phyloP scores from a whole-genome alignment of 441 rosid genomes.

The Jatropha multifida region DNA sequence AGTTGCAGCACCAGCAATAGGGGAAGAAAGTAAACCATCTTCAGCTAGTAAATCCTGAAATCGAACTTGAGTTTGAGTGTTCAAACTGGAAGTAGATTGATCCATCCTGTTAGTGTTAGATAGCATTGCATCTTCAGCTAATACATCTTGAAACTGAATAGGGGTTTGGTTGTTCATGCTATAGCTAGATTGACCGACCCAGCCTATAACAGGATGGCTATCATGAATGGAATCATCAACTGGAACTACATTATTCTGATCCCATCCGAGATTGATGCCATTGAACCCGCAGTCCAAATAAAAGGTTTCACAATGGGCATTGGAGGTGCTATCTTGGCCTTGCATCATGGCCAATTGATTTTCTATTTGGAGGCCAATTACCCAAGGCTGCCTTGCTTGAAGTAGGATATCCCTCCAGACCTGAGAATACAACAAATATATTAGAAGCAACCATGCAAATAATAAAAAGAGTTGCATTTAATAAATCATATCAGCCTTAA shows the following conservation, averaged over 20 bases:
- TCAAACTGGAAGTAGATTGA: not conserved
- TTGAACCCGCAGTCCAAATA: conserved; percentile 9
- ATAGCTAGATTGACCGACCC: not conserved
- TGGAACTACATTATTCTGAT: conserved; percentile 4
- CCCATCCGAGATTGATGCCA: not conserved
- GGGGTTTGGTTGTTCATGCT: not conserved
- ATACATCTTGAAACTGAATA: not conserved
- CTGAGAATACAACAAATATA: not conserved
- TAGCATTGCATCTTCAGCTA: not conserved
- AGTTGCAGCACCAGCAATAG: not conserved
- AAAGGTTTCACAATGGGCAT: not conserved
- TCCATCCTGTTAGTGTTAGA: not conserved
- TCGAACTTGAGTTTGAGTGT: not conserved
- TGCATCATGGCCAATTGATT: conserved; percentile 7
- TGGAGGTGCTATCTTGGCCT: conserved; percentile 20
- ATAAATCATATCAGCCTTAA: not conserved
- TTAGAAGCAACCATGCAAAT: not conserved
- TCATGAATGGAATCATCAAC: not conserved
- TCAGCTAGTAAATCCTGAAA: conserved; percentile 13
- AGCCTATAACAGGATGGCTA: not conserved
- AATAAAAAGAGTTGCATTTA: not conserved
- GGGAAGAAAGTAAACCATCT: not conserved
- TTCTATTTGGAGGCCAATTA: not conserved
- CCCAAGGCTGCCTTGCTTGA: not conserved
- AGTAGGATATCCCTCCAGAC: not conserved